Evolutionary conservation across 2,329 filamentous ascomycete species (phyloP), one percentile per base, ranked within the genome.

Genomic region (Dactylonectria estremocensis): DNA sequence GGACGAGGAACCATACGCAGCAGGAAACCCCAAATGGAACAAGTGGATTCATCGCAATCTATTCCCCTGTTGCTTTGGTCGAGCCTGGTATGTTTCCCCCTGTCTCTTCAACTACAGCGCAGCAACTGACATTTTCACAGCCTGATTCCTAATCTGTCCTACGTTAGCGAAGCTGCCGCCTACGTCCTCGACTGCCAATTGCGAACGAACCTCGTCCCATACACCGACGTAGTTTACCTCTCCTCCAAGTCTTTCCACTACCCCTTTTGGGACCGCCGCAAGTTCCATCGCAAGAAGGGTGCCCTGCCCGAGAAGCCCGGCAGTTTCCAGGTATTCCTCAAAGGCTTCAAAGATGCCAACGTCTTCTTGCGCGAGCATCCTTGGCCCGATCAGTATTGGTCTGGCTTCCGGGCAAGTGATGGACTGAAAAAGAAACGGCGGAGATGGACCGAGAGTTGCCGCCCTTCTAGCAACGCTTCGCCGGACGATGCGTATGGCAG

Each of bases 31-130:
- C 6, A 99, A 99, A 80, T 98, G 95, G 95, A 98, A 97, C 75
- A 99, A 99, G 83, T 99, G 96, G 96, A 95, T 99, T 84, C 96
- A 99, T 81, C 89, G 96, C 71, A 99, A 99, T 80, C 80, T 99
- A 71, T 98, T 99, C 75, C 96, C 96, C 9, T 99, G 97, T 83
- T 98, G 94, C 81, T 99, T 99, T 77, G 96, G 96, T 18, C 88
- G 96, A 77, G 95, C 95, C 52, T 98, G 95, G 88, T 90, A 80
- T 60, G 86, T 79, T 37, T 5, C 20, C 20, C 28, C 28, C 33
- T 18, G n/a, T 52, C 20, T 13, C 37, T 37, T 5, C 31, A 22
- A 22, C 5, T 43, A 10, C 5, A 31, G 37, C 28, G 40, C 46
- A 18, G 24, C 24, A 61, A 58, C 72, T 77, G 62, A 77, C 64